Evolutionary conservation across 2,329 filamentous ascomycete species (phyloP).

Genomic region (Taxawa tesnikishii): DNA sequence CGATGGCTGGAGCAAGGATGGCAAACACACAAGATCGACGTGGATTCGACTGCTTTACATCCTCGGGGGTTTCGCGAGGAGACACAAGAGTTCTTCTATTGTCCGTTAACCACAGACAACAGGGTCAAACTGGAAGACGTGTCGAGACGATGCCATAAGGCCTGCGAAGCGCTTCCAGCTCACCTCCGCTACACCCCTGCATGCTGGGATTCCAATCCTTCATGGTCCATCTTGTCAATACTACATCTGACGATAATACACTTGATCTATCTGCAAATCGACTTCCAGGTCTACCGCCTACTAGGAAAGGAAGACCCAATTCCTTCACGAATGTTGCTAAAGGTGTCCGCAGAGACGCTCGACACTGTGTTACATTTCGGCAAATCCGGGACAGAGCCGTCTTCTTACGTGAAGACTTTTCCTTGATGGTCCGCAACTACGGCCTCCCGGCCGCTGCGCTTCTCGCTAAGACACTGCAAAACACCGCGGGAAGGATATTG

Average conservation of each 20-base stretch:
- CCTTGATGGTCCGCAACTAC: too few relatives aligned
- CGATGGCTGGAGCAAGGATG: slow-evolving; percentile 5
- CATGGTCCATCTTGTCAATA: slow-evolving; percentile 7
- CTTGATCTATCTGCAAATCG: slow-evolving; percentile 10
- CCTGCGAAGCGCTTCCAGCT: slow-evolving; percentile 5
- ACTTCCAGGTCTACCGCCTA: slow-evolving; percentile 10
- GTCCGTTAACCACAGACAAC: neutral
- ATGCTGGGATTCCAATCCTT: slow-evolving; percentile 9
- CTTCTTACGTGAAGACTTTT: too few relatives aligned
- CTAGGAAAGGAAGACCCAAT: slow-evolving; percentile 6
- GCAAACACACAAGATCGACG: neutral
- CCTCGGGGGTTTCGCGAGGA: slow-evolving; percentile 3
- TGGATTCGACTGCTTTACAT: slow-evolving; percentile 3
- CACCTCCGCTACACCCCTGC: slow-evolving; percentile 10
- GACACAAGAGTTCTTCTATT: neutral
- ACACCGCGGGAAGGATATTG: too few relatives aligned
- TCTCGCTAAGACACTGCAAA: too few relatives aligned
- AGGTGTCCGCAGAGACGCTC: slow-evolving; percentile 8
- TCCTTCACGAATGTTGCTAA: slow-evolving; percentile 3
- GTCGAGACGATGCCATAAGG: neutral
- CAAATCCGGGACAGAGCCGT: too few relatives aligned
- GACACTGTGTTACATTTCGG: slow-evolving; percentile 9
- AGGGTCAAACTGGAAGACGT: neutral
- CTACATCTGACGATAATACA: slow-evolving; percentile 9
- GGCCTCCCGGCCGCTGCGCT: too few relatives aligned